Percentiles rank a stretch among this genome's conserved stretches.
Evolutionary conservation across 176 grass and related monocot genomes (phyloP).

Genomic region (Eragrostis nindensis): DNA sequence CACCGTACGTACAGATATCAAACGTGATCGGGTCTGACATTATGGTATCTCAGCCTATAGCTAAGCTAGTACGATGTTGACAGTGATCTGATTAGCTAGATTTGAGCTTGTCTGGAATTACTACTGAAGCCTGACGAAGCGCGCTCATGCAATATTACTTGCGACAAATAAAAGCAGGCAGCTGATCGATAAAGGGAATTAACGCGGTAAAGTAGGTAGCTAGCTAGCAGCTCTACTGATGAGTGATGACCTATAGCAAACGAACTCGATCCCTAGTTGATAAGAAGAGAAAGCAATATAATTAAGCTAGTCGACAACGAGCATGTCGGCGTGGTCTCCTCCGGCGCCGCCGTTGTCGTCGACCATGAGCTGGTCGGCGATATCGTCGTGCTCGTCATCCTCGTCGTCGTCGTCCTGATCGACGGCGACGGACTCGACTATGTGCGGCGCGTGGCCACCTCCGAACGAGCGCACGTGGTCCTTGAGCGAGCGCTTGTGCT

Average conservation of each 20-base stretch:
- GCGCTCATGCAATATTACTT: not conserved
- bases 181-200: too few species aligned
- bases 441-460: constrained; percentile 81
- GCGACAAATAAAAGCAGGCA: too few species aligned
- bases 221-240: too few species aligned
- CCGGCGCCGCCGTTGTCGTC: constrained; percentile 25
- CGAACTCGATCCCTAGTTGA: too few species aligned
- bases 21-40: constrained; percentile 7
- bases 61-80: not conserved
- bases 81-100: not conserved
- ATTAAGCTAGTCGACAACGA: constrained; percentile 29
- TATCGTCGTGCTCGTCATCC: constrained; percentile 28
- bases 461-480: constrained; percentile 91
- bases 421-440: constrained; percentile 57
- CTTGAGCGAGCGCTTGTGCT: constrained; percentile 94
- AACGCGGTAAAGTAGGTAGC: not conserved
- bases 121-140: too few species aligned
- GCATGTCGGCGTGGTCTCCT: constrained; percentile 37
- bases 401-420: constrained; percentile 54
- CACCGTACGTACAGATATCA: constrained; percentile 15
- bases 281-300: too few species aligned
- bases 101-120: not conserved
- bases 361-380: not conserved
- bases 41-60: constrained; percentile 8
- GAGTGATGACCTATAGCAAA: too few species aligned